These are phyloP conservation scores for Meredithiella fracta DNA, from an alignment of 2,329 filamentous ascomycete genomes.

Conservation along the genomic window DNA sequence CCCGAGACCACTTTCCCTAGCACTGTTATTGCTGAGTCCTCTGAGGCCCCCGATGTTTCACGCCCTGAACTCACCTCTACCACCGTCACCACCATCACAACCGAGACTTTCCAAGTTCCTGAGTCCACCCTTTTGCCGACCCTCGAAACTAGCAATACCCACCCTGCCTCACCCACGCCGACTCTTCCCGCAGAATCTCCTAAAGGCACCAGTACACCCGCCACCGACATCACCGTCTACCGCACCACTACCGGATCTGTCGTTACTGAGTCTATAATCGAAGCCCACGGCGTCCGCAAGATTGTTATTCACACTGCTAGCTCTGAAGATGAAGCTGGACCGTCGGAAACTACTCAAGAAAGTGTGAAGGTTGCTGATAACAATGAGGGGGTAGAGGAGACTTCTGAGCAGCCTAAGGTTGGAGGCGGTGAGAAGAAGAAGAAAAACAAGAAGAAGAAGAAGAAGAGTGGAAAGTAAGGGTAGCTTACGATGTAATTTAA, in stretches of 20 bases:
- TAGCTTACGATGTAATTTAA: no score
- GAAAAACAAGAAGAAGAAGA: slow-evolving; percentile 14
- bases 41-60: neutral
- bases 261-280: slow-evolving; percentile 64
- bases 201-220: neutral
- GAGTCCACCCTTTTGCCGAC: neutral
- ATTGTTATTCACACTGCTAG: slow-evolving; percentile 40
- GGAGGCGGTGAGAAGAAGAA: slow-evolving; percentile 13
- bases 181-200: neutral
- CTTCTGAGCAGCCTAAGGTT: slow-evolving; percentile 1
- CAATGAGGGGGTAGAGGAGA: neutral
- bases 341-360: neutral
- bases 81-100: neutral
- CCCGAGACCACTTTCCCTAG: no score
- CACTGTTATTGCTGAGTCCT: neutral
- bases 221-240: slow-evolving; percentile 14
- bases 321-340: slow-evolving; percentile 20
- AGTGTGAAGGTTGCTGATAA: neutral
- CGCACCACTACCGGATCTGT: slow-evolving; percentile 51
- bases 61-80: neutral
- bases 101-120: neutral
- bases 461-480: neutral
- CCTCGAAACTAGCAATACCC: neutral
- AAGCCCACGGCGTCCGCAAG: slow-evolving; percentile 58
- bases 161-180: neutral